A percentile compares a stretch with the other conserved stretches of the same genome.
phyloP scores from a whole-genome alignment of 2,329 filamentous ascomycete species.

The Xylariaceae sp. region DNA sequence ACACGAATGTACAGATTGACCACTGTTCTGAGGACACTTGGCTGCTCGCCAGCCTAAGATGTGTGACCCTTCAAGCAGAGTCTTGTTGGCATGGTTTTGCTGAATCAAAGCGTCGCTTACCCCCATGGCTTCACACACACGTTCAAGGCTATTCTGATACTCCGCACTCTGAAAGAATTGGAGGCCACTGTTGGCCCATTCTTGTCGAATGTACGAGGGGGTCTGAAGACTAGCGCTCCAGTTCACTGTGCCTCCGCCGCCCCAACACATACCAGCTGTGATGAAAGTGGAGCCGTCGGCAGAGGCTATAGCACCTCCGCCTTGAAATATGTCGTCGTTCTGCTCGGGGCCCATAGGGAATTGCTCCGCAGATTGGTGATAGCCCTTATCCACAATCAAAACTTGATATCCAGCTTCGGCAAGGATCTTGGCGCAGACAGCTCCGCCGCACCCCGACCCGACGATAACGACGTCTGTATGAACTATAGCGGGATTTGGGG shows the following conservation, averaged over 20 bases:
- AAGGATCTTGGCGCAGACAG: constrained; percentile 74
- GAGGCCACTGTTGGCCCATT: constrained; percentile 71
- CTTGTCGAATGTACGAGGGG: constrained; percentile 70
- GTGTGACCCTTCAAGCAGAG: constrained; percentile 69
- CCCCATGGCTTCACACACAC: constrained; percentile 75
- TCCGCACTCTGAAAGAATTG: constrained; percentile 68
- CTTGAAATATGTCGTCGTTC: constrained; percentile 56
- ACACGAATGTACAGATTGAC: constrained; percentile 69
- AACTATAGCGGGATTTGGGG: background rate
- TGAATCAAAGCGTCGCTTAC: constrained; percentile 61
- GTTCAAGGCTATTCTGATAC: constrained; percentile 76
- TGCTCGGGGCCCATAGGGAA: constrained; percentile 69
- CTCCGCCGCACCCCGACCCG: constrained; percentile 83
- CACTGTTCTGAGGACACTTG: constrained; percentile 75
- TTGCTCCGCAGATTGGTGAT: constrained; percentile 67
- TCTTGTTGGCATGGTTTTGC: constrained; percentile 69
- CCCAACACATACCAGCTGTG: constrained; percentile 69
- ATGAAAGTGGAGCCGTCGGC: constrained; percentile 58
- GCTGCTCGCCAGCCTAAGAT: constrained; percentile 70
- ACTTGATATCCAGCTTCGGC: constrained; percentile 63
- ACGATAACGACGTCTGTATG: constrained; percentile 61
- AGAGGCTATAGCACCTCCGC: constrained; percentile 53
- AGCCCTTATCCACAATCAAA: constrained; percentile 77
- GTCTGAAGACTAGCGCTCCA: constrained; percentile 68
- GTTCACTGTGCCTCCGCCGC: constrained; percentile 84